Percentiles rank a stretch among this genome's conserved stretches.
Evolutionary conservation across 2,329 filamentous ascomycete genomes (phyloP).

Genomic region (Paraphoma sp.): DNA sequence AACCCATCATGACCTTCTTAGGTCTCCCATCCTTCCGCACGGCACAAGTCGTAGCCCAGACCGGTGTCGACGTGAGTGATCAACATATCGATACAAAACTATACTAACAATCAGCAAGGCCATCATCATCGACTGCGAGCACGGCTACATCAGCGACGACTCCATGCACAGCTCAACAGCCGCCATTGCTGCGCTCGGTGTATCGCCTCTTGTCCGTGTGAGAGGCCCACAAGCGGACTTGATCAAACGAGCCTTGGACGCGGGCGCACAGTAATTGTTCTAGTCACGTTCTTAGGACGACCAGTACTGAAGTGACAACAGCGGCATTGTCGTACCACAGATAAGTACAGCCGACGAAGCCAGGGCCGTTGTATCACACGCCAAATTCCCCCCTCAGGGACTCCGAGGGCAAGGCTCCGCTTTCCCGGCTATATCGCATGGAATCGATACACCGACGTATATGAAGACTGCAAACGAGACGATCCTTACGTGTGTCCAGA

Average conservation of each 20-base stretch:
- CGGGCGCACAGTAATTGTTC: conserved; percentile 57
- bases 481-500: conserved; percentile 71
- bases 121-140: conserved; percentile 68
- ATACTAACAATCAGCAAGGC: conserved; percentile 45
- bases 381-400: conserved; percentile 65
- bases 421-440: conserved; percentile 57
- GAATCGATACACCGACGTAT: conserved; percentile 60
- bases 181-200: conserved; percentile 62
- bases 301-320: neutral
- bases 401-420: conserved; percentile 64
- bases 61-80: conserved; percentile 60
- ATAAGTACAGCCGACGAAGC: conserved; percentile 60
- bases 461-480: conserved; percentile 63
- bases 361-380: conserved; percentile 53
- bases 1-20: conserved; percentile 56
- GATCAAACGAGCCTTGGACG: conserved; percentile 63
- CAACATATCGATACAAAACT: neutral
- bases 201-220: conserved; percentile 64
- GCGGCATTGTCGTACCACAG: conserved; percentile 62
- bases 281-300: neutral
- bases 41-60: conserved; percentile 64
- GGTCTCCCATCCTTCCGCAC: conserved; percentile 56
- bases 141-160: conserved; percentile 62
- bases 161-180: conserved; percentile 66
- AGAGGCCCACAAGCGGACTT: conserved; percentile 54